phyloP scores from a whole-genome alignment of 1,139 yeast species.

The Kluyveromyces sp. region DNA sequence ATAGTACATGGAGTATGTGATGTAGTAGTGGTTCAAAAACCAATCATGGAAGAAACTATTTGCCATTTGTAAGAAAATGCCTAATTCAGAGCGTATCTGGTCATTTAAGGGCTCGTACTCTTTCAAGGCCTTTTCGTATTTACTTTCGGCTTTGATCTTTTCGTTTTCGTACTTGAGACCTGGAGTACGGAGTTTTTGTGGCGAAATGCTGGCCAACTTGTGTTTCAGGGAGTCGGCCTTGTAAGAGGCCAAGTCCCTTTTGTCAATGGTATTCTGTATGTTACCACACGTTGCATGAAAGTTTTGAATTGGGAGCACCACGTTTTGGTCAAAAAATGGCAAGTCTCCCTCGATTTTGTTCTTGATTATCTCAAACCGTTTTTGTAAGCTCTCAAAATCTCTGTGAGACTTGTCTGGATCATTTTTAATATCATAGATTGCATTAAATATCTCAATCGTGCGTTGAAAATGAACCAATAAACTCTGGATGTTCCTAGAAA shows the following conservation, averaged over 20 bases:
- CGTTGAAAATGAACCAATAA: constrained; percentile 10
- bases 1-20: constrained; percentile 15
- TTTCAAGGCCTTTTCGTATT: constrained; percentile 9
- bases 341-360: constrained; percentile 6
- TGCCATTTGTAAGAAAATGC: constrained; percentile 9
- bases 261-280: constrained; percentile 10
- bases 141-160: constrained; percentile 10
- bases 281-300: constrained; percentile 9
- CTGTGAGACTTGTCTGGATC: not conserved
- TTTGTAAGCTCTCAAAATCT: not conserved
- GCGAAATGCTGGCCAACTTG: not conserved
- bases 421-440: constrained; percentile 1
- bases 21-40: constrained; percentile 17
- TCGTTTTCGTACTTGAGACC: constrained; percentile 8
- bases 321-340: constrained; percentile 2
- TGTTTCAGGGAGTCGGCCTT: constrained; percentile 1
- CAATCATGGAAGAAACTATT: constrained; percentile 12
- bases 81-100: constrained; percentile 13
- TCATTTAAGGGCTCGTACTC: constrained; percentile 17
- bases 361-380: constrained; percentile 4
- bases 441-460: constrained; percentile 8
- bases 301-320: constrained; percentile 7
- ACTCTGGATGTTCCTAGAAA: constrained; percentile 8
- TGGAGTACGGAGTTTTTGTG: constrained; percentile 5
- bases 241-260: constrained; percentile 12